Evolutionary conservation across 2,329 filamentous ascomycete species (phyloP).

Genomic region (Fusarium albosuccineum): DNA sequence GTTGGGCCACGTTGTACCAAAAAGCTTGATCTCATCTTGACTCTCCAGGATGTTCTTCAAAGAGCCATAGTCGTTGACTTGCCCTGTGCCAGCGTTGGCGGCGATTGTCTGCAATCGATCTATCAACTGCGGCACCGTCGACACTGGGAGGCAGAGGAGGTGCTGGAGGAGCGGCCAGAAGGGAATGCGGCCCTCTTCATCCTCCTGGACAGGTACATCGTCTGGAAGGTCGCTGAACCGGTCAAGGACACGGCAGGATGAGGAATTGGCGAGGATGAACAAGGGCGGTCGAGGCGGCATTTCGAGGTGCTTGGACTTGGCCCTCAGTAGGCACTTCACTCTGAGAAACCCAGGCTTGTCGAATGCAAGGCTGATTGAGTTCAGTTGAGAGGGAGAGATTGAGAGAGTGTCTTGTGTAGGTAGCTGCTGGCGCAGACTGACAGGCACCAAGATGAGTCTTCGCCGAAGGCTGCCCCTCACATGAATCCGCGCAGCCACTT

Average conservation of each 20-base stretch:
- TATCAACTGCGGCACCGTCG: conserved; percentile 31
- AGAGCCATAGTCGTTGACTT: conserved; percentile 40
- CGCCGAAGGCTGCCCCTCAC: too few relatives aligned
- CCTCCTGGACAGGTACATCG: conserved; percentile 34
- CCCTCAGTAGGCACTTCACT: too few relatives aligned
- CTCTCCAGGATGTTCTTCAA: conserved; percentile 18
- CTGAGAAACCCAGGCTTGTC: too few relatives aligned
- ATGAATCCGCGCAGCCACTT: too few relatives aligned
- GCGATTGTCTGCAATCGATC: conserved; percentile 49
- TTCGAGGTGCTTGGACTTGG: background rate
- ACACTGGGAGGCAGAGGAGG: conserved; percentile 33
- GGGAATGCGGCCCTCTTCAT: conserved; percentile 38
- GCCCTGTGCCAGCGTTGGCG: conserved; percentile 31
- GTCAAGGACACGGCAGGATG: conserved; percentile 42
- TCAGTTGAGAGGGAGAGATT: too few relatives aligned
- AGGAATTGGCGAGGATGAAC: conserved; percentile 40
- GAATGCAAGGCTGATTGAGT: too few relatives aligned
- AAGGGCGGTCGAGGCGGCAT: conserved; percentile 27
- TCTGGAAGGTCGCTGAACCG: conserved; percentile 49
- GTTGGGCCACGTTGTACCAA: conserved; percentile 42
- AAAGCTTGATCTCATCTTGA: background rate
- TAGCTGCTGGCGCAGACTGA: too few relatives aligned
- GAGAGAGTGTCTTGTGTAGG: too few relatives aligned
- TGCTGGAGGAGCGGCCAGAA: conserved; percentile 46
- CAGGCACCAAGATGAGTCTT: too few relatives aligned